Evolutionary conservation across 805 yeast genomes (phyloP).

Genomic region (Spathaspora passalidarum): DNA sequence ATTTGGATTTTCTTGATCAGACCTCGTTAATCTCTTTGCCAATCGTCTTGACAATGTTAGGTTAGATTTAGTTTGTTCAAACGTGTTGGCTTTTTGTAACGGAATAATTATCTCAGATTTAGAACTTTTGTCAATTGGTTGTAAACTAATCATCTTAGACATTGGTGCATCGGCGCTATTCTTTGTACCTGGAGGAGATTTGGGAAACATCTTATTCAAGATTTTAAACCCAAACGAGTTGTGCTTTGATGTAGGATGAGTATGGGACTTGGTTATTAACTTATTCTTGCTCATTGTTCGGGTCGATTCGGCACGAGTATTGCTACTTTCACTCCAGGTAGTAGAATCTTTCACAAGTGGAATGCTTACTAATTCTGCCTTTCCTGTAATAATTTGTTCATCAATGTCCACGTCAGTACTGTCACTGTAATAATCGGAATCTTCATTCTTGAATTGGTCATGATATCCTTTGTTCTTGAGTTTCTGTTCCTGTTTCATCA

Average conservation of each 20-base stretch:
- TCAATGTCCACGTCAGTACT: constrained; percentile 3
- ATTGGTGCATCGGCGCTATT: too few relatives aligned
- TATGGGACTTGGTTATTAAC: background rate
- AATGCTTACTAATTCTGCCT: background rate
- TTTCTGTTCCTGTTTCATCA: constrained; percentile 6
- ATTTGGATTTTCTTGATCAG: constrained; percentile 4
- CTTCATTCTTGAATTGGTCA: background rate
- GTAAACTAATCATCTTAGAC: constrained; percentile 3
- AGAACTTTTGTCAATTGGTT: background rate
- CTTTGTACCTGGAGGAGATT: background rate
- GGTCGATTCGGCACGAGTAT: background rate
- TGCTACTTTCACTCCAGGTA: background rate
- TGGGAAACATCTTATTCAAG: background rate
- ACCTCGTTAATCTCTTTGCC: constrained; percentile 6
- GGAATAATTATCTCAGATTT: background rate
- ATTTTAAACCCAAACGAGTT: background rate
- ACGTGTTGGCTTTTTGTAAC: constrained; percentile 16
- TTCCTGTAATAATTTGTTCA: background rate
- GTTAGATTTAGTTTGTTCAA: constrained; percentile 40
- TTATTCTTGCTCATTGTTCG: background rate
- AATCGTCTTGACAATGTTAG: constrained; percentile 21
- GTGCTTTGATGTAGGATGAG: background rate
- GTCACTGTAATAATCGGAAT: constrained; percentile 1
- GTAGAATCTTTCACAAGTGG: background rate
- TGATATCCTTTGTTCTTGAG: constrained; percentile 5